These are phyloP conservation scores for Diaporthe vaccinii DNA, from an alignment of 2,329 filamentous ascomycete species.

Conservation along the genomic window DNA sequence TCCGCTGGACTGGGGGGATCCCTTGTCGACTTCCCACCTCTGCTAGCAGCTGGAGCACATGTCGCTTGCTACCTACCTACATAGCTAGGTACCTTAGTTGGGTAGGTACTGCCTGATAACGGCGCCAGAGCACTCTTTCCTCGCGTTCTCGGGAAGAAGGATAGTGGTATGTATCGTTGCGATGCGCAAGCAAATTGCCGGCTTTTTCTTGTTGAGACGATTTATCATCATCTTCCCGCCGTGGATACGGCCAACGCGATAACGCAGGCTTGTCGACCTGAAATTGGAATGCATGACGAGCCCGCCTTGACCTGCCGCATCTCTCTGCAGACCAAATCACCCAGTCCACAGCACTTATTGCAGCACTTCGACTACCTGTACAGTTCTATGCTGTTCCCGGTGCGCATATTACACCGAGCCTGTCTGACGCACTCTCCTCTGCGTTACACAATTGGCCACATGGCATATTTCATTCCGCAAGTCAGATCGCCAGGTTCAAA, in stretches of 20 bases:
- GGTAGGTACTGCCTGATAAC: neutral
- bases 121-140: neutral
- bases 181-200: neutral
- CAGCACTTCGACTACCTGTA: neutral
- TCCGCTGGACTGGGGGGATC: constrained; percentile 30
- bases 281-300: constrained; percentile 18
- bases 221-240: neutral
- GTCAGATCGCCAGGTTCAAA: constrained; percentile 28
- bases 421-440: constrained; percentile 30
- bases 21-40: constrained; percentile 15
- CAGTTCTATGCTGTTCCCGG: neutral
- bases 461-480: constrained; percentile 36
- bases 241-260: neutral
- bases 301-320: constrained; percentile 11
- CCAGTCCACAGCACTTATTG: neutral
- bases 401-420: constrained; percentile 29
- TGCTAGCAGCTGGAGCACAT: neutral
- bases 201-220: neutral
- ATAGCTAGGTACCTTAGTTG: no score
- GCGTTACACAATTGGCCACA: constrained; percentile 34
- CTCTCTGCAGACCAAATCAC: neutral
- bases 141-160: neutral
- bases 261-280: neutral
- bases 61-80: neutral
- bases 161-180: neutral